Conservation (phyloP, 1,139 yeast species). For the Candida anutae region DNA sequence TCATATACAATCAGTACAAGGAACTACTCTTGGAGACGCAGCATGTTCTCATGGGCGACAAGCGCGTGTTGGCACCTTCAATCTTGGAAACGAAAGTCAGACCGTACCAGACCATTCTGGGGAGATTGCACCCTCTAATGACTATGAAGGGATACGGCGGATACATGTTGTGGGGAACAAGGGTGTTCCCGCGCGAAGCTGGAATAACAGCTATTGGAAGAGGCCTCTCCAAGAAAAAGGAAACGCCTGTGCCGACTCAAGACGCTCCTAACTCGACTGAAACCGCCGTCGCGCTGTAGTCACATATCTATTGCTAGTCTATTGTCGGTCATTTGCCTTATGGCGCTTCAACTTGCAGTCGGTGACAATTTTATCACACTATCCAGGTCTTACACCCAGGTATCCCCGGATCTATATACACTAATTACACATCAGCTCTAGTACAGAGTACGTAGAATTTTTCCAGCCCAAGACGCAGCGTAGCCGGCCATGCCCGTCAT, state of each 20-base stretch:
- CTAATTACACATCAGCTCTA: constrained; percentile 1
- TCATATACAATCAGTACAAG: constrained; percentile 72
- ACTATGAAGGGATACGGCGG: constrained; percentile 93
- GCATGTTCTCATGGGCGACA: constrained; percentile 57
- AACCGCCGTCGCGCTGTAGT: too few species aligned
- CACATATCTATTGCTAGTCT: too few species aligned
- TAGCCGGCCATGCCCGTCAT: constrained; percentile 23
- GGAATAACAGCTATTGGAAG: constrained; percentile 50
- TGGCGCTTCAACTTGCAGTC: too few species aligned
- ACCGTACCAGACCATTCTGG: constrained; percentile 86
- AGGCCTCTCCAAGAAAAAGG: constrained; percentile 33
- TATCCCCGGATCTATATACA: too few species aligned
- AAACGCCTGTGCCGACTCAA: too few species aligned
- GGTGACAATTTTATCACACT: too few species aligned
- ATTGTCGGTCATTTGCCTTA: too few species aligned
- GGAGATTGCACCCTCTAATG: constrained; percentile 93
- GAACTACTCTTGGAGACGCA: constrained; percentile 71
- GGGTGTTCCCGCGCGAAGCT: constrained; percentile 64
- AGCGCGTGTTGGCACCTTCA: constrained; percentile 73
- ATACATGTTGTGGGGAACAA: constrained; percentile 67
- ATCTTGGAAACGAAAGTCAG: constrained; percentile 78
- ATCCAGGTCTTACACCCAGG: too few species aligned
- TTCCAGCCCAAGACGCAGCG: constrained; percentile 37
- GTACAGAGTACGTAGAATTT: neutral
- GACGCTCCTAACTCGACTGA: too few species aligned